Evolutionary conservation across 768 basidiomycete species (phyloP), one percentile per base, ranked within the genome.

Genomic region (Naganishia friedmannii): DNA sequence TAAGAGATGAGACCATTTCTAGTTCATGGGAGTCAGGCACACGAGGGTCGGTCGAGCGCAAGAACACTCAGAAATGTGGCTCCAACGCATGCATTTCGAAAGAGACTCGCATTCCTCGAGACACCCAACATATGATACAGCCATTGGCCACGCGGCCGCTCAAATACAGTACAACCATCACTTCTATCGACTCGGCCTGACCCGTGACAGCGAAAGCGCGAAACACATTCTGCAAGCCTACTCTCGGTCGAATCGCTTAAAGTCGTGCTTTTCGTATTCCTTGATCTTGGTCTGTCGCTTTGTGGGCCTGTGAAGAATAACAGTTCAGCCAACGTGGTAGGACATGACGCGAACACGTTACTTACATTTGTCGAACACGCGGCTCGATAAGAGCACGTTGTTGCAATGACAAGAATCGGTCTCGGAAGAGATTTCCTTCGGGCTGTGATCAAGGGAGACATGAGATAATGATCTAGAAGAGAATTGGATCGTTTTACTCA

Each of bases 401-500:
- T 76, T 95, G 93, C 77, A 96, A 82, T 77, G 90, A 92, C 34
- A 89, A 81, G 83, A 92, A 93, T 1, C 92, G 87, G 78, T 96
- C 93, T 28, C 88, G 86, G 85, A 95, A 95, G 39, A 93, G 82
- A 78, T 95, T 96, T 29, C 93, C 93, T 83, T 96, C 93, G 21
- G 91, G 91, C 93, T 95, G 71, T 37, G 23, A 23, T 10, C 34
- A 31, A 66, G 15, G 46, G 21, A 39, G 39, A 57, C 12, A 26
- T 56, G 13, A 66, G 48, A 67, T 32, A 29, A 19, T 51, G 26
- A 45, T 54, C 23, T 26, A 53, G 28, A 28, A 42, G 42, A 65
- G 42, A 28, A 42, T 7, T 21, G 2, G n/a, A 31, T 15, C 39
- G 53, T n/a, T 13, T 12, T 23, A 82, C 85, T 53, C 65, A 91